phyloP scores from a whole-genome alignment of 2,329 filamentous ascomycete species.

The Aspergillus fructus region DNA sequence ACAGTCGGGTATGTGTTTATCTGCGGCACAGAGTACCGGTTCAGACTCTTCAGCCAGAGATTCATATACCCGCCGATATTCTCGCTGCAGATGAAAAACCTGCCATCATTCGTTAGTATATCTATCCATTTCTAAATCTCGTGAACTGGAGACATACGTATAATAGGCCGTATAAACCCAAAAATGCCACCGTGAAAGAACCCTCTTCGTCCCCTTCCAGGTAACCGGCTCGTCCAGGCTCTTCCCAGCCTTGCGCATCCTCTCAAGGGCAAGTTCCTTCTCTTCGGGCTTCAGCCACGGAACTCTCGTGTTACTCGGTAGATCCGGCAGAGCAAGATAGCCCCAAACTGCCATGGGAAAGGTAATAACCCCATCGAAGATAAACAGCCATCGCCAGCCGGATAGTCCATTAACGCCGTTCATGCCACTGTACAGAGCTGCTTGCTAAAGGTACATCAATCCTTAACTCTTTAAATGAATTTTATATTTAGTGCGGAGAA shows the following conservation, averaged over 20 bases:
- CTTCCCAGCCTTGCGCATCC: not conserved
- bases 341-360: constrained; percentile 42
- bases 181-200: not conserved
- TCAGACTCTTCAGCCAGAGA: not conserved
- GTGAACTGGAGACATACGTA: not conserved
- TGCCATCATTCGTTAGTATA: not conserved
- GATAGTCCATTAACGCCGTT: constrained; percentile 47
- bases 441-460: constrained; percentile 30
- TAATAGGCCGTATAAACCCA: constrained; percentile 2
- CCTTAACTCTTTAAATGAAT: too few relatives aligned
- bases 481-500: too few relatives aligned
- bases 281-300: constrained; percentile 29
- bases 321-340: constrained; percentile 44
- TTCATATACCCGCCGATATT: constrained; percentile 6
- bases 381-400: constrained; percentile 56
- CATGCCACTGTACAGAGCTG: constrained; percentile 50
- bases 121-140: too few relatives aligned
- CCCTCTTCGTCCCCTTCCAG: not conserved
- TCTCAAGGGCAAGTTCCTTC: not conserved
- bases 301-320: constrained; percentile 43
- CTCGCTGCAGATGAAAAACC: constrained; percentile 2
- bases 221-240: not conserved
- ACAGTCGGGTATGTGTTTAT: constrained; percentile 2
- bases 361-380: constrained; percentile 55
- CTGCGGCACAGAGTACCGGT: not conserved